A percentile compares a stretch with the other conserved stretches of the same genome.
Conservation (phyloP, 2,329 filamentous ascomycete genomes). For the Delphinella strobiligena region DNA sequence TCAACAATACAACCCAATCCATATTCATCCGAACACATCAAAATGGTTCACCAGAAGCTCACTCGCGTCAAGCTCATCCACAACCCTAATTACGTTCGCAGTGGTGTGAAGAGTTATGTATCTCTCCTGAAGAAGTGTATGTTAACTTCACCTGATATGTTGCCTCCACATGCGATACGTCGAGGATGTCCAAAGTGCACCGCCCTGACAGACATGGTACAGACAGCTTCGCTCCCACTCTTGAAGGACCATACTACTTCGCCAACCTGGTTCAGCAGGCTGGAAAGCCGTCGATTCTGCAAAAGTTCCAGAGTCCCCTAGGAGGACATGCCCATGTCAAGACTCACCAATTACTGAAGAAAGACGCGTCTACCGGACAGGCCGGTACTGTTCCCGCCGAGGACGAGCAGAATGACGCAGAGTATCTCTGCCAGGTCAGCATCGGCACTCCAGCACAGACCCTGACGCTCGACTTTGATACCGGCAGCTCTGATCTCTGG, state of each 20-base stretch:
- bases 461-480: constrained; percentile 54
- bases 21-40: constrained; percentile 12
- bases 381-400: constrained; percentile 25
- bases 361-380: constrained; percentile 18
- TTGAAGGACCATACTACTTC: constrained; percentile 49
- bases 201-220: not conserved
- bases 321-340: constrained; percentile 37
- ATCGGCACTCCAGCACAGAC: constrained; percentile 56
- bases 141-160: too few relatives aligned
- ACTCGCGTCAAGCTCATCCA: constrained; percentile 16
- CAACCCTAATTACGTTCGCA: constrained; percentile 17
- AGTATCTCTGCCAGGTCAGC: constrained; percentile 51
- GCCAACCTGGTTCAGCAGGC: constrained; percentile 37
- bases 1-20: constrained; percentile 6
- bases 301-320: constrained; percentile 20
- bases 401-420: constrained; percentile 54
- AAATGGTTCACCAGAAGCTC: constrained; percentile 10
- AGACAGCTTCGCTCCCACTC: constrained; percentile 48
- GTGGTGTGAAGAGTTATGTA: constrained; percentile 20
- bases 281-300: constrained; percentile 24
- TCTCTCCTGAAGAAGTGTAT: constrained; percentile 16
- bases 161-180: too few relatives aligned
- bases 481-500: constrained; percentile 60
- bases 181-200: too few relatives aligned
- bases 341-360: constrained; percentile 38